These are phyloP conservation scores for Hypoxylon sp. DNA, from an alignment of 2,329 filamentous ascomycete genomes.

Conservation along the genomic window DNA sequence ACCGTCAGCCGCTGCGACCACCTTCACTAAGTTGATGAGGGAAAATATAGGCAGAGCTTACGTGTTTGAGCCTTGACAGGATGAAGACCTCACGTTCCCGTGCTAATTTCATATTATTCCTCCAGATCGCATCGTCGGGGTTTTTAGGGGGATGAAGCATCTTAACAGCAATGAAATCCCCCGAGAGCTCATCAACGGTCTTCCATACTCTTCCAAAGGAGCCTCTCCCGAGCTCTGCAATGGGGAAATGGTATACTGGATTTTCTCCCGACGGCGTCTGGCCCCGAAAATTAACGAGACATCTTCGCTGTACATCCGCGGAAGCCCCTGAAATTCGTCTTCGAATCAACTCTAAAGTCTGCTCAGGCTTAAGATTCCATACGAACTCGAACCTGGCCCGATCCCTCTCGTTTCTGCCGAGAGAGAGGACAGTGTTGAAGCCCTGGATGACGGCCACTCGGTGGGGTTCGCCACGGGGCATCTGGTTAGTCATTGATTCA, in stretches of 20 bases:
- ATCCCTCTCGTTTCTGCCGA: neutral
- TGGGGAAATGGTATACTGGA: neutral
- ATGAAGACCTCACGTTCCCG: neutral
- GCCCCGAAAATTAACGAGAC: neutral
- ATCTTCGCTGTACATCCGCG: neutral
- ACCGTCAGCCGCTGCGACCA: neutral
- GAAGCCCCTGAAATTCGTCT: neutral
- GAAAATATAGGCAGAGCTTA: neutral
- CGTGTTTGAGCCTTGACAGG: neutral
- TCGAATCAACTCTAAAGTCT: neutral
- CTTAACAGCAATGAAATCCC: constrained; percentile 29
- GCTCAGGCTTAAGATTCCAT: neutral
- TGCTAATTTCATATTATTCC: neutral
- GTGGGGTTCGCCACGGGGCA: neutral
- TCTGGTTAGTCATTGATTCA: neutral
- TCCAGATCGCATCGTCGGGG: neutral
- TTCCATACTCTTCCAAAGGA: constrained; percentile 20
- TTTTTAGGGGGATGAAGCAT: neutral
- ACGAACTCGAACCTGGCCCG: constrained; percentile 12
- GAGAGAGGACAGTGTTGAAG: neutral
- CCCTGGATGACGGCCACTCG: constrained; percentile 4
- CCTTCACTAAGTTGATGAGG: neutral
- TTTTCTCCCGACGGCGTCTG: neutral
- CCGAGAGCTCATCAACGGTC: constrained; percentile 20
- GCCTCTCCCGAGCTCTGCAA: constrained; percentile 12